Evolutionary conservation across 306 rosid species (phyloP).

Genomic region (Chamaecrista fasciculata): DNA sequence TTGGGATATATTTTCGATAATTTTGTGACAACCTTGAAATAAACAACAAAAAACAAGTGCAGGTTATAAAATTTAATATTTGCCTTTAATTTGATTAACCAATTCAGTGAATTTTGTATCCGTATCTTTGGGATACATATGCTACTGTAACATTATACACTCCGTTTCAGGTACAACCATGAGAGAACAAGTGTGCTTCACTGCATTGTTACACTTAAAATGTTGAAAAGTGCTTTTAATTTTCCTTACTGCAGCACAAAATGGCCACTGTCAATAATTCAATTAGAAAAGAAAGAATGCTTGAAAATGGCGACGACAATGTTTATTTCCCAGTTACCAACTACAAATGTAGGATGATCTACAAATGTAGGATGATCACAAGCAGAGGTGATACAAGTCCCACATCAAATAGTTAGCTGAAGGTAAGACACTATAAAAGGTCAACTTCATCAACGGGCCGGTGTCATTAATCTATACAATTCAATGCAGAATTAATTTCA

Average conservation of each 20-base stretch:
- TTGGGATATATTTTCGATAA: constrained; percentile 76
- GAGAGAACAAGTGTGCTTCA: not conserved
- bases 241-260: too few relatives aligned
- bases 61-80: constrained; percentile 16
- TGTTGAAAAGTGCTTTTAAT: not conserved
- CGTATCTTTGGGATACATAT: too few relatives aligned
- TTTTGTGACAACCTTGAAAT: constrained; percentile 58
- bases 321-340: constrained; percentile 1
- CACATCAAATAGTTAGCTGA: too few relatives aligned
- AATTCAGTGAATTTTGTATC: too few relatives aligned
- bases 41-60: constrained; percentile 24
- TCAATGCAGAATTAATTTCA: not conserved
- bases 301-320: not conserved
- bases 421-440: too few relatives aligned
- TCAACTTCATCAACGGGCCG: too few relatives aligned
- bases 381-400: constrained; percentile 11
- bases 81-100: too few relatives aligned
- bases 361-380: not conserved
- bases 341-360: not conserved
- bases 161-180: constrained; percentile 10
- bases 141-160: not conserved
- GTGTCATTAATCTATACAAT: not conserved
- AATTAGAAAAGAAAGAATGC: not conserved
- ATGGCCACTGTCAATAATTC: too few relatives aligned
- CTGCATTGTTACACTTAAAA: constrained; percentile 10